A percentile compares a stretch with the other conserved stretches of the same genome.
These are phyloP conservation scores for Fusarium beomiforme DNA, from an alignment of 2,329 filamentous ascomycete genomes.

Conservation along the genomic window DNA sequence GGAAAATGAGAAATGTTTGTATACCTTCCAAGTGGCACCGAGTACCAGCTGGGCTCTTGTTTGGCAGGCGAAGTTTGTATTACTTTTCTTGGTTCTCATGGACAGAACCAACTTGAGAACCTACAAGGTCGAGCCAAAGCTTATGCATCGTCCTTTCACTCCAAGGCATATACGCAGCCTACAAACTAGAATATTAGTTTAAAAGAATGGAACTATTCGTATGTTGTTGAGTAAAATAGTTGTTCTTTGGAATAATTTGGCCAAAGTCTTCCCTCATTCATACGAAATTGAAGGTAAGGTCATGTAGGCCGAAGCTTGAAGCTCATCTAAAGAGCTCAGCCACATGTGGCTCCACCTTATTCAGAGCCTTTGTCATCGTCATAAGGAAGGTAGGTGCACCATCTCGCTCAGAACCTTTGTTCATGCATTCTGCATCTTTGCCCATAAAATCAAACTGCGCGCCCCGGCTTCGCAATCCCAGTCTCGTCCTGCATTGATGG, in stretches of 20 bases:
- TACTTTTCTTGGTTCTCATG: not conserved
- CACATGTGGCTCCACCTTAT: conserved; percentile 29
- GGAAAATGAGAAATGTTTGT: not conserved
- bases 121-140: not conserved
- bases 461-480: not conserved
- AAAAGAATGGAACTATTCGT: not conserved
- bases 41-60: not conserved
- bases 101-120: not conserved
- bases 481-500: not conserved
- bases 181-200: not conserved
- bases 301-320: not conserved
- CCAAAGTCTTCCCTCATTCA: too few species aligned
- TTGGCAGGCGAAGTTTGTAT: too few species aligned
- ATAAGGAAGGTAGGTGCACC: conserved; percentile 32
- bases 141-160: not conserved
- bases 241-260: too few species aligned
- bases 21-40: not conserved
- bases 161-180: not conserved
- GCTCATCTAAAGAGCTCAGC: conserved; percentile 17
- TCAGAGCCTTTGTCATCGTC: conserved; percentile 42
- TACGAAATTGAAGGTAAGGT: not conserved
- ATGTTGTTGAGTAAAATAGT: not conserved
- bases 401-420: conserved; percentile 24
- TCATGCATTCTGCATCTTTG: conserved; percentile 23
- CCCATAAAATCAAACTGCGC: conserved; percentile 12